Percentiles rank a stretch among this genome's conserved stretches.
Evolutionary conservation across 805 yeast species (phyloP).

Genomic region (Starmerella vaccinii): DNA sequence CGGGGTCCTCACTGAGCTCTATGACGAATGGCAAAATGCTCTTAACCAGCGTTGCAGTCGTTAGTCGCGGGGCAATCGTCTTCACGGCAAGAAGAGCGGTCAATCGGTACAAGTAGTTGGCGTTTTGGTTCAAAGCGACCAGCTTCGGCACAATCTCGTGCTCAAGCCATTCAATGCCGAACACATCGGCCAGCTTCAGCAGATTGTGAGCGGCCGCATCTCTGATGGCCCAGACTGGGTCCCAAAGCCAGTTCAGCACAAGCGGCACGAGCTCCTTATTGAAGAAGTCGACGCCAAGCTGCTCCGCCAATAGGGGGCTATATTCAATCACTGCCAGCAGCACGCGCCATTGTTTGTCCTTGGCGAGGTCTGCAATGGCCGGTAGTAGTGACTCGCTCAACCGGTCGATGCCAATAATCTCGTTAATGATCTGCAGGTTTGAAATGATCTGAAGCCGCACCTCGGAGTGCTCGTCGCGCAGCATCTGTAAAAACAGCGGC

Average conservation of each 20-base stretch:
- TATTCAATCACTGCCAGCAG: constrained; percentile 93
- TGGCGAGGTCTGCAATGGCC: constrained; percentile 90
- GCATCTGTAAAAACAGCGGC: constrained; percentile 85
- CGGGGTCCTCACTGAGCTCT: constrained; percentile 63
- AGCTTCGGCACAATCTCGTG: constrained; percentile 70
- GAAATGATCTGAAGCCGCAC: constrained; percentile 91
- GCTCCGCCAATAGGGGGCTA: constrained; percentile 88
- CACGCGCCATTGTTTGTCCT: constrained; percentile 96
- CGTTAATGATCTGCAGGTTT: constrained; percentile 81
- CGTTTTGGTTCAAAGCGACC: constrained; percentile 43
- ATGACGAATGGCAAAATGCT: constrained; percentile 73
- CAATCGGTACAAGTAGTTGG: constrained; percentile 80
- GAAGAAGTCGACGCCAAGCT: constrained; percentile 85
- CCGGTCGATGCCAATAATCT: constrained; percentile 83
- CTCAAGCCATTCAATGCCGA: constrained; percentile 92
- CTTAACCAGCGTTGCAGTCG: constrained; percentile 43
- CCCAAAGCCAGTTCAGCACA: constrained; percentile 98
- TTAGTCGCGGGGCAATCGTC: constrained; percentile 66
- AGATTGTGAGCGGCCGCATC: constrained; percentile 89
- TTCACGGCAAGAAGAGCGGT: constrained; percentile 84
- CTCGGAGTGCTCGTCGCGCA: constrained; percentile 93
- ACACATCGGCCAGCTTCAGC: constrained; percentile 66
- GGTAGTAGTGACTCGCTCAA: constrained; percentile 83
- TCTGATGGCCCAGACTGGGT: constrained; percentile 89
- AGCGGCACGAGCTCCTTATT: constrained; percentile 82